Evolutionary conservation across 176 grass and related monocot genomes (phyloP).

Genomic region (Miscanthus lutarioriparius): DNA sequence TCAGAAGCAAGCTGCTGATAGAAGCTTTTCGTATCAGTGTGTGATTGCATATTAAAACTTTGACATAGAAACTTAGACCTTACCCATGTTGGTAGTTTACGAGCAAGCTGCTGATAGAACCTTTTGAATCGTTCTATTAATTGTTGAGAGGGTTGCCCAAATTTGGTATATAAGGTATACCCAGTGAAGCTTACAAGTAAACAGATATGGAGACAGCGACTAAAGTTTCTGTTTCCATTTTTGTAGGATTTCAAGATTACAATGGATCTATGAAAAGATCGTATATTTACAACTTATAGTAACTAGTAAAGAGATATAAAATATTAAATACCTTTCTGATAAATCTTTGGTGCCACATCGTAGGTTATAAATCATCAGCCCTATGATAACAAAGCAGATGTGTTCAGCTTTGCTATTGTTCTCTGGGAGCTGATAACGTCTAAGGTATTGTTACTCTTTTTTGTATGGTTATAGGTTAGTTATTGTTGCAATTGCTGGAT

Average conservation of each 20-base stretch:
- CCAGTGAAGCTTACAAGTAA: background rate
- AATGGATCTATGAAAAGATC: background rate
- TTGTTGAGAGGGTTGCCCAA: background rate
- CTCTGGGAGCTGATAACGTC: slow-evolving; percentile 96
- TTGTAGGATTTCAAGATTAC: background rate
- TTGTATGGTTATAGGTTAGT: slow-evolving; percentile 1
- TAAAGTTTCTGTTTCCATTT: background rate
- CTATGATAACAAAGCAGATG: slow-evolving; percentile 95
- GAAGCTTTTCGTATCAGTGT: slow-evolving; percentile 2
- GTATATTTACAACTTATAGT: background rate
- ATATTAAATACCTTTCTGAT: slow-evolving; percentile 22
- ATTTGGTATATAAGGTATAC: background rate
- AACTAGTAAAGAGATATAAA: background rate
- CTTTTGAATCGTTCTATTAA: background rate
- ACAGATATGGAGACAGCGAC: background rate
- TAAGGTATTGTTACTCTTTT: slow-evolving; percentile 47
- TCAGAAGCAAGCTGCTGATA: background rate
- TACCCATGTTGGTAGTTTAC: background rate
- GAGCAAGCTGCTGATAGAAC: background rate
- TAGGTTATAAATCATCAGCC: slow-evolving; percentile 99
- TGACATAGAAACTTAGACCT: background rate
- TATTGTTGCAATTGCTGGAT: slow-evolving; percentile 10
- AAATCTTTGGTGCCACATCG: slow-evolving; percentile 4
- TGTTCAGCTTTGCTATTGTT: slow-evolving; percentile 97
- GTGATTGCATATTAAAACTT: background rate